These are phyloP conservation scores for Boletus rubescentipes DNA, from an alignment of 768 basidiomycete species.

Conservation along the genomic window DNA sequence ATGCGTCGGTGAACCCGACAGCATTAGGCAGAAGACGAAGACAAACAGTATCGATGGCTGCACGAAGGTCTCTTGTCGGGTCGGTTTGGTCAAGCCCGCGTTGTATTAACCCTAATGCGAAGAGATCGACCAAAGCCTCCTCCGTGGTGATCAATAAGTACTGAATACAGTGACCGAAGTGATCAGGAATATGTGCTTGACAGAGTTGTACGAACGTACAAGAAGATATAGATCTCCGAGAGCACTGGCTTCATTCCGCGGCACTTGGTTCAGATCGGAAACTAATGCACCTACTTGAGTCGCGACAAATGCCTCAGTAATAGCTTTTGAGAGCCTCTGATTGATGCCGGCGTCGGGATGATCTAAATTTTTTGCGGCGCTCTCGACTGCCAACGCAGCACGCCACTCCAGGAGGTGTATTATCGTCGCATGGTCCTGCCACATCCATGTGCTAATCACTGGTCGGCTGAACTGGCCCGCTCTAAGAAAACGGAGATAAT, in stretches of 20 bases:
- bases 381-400: constrained; percentile 57
- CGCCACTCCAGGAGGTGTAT: constrained; percentile 62
- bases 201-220: constrained; percentile 14
- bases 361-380: constrained; percentile 37
- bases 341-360: constrained; percentile 51
- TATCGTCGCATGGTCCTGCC: constrained; percentile 39
- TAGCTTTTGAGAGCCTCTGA: constrained; percentile 58
- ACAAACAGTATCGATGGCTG: constrained; percentile 50
- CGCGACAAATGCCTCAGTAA: constrained; percentile 70
- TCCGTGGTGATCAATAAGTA: constrained; percentile 62
- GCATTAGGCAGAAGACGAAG: constrained; percentile 57
- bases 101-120: constrained; percentile 52
- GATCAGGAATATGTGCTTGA: not conserved
- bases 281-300: constrained; percentile 52
- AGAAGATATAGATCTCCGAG: constrained; percentile 29
- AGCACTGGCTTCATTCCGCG: constrained; percentile 15
- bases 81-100: constrained; percentile 31
- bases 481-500: constrained; percentile 56
- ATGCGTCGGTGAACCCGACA: constrained; percentile 69
- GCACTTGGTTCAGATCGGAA: constrained; percentile 25
- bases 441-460: constrained; percentile 23
- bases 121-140: constrained; percentile 53
- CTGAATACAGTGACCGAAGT: constrained; percentile 33
- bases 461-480: constrained; percentile 17
- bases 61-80: constrained; percentile 47